Percentiles rank a stretch among this genome's conserved stretches.
Conservation (phyloP, 495 filamentous ascomycete genomes). For the Chaetomium fimeti region DNA sequence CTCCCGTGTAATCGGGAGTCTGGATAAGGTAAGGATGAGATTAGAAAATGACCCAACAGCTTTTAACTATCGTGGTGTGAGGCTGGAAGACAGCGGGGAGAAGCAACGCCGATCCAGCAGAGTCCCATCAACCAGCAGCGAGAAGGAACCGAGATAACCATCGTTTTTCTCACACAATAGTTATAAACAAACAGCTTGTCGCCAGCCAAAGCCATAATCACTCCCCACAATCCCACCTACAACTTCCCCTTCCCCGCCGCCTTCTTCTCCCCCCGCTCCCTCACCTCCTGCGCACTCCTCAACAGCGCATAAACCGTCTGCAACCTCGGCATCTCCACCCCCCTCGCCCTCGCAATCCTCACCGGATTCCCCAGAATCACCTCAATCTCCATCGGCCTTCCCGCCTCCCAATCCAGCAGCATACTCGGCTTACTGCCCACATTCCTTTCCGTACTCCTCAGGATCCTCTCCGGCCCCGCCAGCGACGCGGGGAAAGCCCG, state of each 20-base stretch:
- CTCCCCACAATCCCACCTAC: neutral
- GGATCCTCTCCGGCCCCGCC: slow-evolving; percentile 54
- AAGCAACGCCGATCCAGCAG: too few relatives aligned
- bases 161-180: too few relatives aligned
- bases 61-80: too few relatives aligned
- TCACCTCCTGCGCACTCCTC: slow-evolving; percentile 46
- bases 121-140: too few relatives aligned
- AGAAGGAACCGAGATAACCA: too few relatives aligned
- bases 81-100: too few relatives aligned
- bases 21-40: too few relatives aligned
- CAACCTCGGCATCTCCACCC: slow-evolving; percentile 53
- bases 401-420: slow-evolving; percentile 58
- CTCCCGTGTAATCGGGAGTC: too few relatives aligned
- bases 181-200: too few relatives aligned
- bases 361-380: slow-evolving; percentile 62
- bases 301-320: slow-evolving; percentile 54
- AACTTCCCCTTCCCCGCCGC: slow-evolving; percentile 39
- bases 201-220: neutral
- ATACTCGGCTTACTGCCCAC: slow-evolving; percentile 59
- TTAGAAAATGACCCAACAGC: too few relatives aligned
- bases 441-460: slow-evolving; percentile 55
- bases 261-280: slow-evolving; percentile 36
- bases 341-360: slow-evolving; percentile 49
- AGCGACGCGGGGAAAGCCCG: slow-evolving; percentile 43
- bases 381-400: slow-evolving; percentile 57